phyloP scores from a whole-genome alignment of 306 rosid species.

The Fagus sylvatica region DNA sequence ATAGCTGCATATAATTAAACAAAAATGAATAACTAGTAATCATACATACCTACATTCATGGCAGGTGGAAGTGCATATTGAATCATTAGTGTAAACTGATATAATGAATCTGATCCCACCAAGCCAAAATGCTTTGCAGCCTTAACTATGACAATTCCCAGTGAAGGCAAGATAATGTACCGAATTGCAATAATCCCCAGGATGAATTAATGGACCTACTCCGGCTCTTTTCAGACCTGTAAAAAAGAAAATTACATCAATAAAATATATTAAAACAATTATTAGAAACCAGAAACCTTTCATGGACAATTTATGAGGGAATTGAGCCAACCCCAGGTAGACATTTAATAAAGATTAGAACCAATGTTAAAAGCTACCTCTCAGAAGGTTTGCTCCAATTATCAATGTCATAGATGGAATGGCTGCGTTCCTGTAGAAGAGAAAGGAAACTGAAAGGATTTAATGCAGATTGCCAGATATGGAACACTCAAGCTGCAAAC shows the following conservation, averaged over 20 bases:
- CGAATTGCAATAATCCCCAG: constrained; percentile 35
- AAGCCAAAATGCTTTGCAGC: constrained; percentile 6
- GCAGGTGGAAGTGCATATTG: constrained; percentile 15
- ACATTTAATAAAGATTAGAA: neutral
- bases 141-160: constrained; percentile 5
- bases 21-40: neutral
- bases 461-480: too few relatives aligned
- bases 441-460: neutral
- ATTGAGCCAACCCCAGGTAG: neutral
- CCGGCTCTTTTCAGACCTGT: constrained; percentile 38
- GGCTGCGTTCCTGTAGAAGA: constrained; percentile 31
- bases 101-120: constrained; percentile 3
- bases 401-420: constrained; percentile 43
- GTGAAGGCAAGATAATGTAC: constrained; percentile 31
- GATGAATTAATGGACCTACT: constrained; percentile 18
- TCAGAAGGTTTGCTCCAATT: constrained; percentile 48
- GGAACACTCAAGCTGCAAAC: too few relatives aligned
- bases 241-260: neutral
- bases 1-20: neutral
- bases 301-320: too few relatives aligned
- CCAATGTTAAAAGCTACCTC: constrained; percentile 18
- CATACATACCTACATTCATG: neutral
- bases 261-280: neutral
- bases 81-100: neutral
- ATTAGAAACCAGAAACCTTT: neutral